phyloP scores from a whole-genome alignment of 202 grass and related monocot species.

The Eragrostis tef region DNA sequence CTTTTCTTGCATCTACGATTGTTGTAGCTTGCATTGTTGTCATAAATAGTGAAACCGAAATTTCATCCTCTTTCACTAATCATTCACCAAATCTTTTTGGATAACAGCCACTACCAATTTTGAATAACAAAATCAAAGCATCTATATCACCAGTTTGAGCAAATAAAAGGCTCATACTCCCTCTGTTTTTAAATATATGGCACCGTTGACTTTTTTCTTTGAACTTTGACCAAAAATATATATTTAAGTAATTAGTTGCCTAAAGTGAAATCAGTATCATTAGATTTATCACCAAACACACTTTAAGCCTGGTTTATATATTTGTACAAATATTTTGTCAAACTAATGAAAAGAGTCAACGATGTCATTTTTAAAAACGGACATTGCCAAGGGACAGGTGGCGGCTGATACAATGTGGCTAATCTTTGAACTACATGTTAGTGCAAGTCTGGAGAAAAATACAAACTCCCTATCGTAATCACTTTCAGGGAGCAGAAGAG shows the following conservation, averaged over 20 bases:
- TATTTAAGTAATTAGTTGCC: too few species aligned
- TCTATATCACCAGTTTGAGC: not conserved
- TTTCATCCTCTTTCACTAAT: not conserved
- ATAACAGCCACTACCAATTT: not conserved
- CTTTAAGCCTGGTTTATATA: too few species aligned
- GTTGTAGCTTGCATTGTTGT: conserved; percentile 11
- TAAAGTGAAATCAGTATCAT: too few species aligned
- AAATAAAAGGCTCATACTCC: not conserved
- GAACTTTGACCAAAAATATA: too few species aligned
- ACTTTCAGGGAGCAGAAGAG: not conserved
- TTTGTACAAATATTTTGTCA: too few species aligned
- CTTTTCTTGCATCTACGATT: conserved; percentile 36
- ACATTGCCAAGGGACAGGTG: not conserved
- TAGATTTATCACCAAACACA: too few species aligned
- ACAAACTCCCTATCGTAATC: not conserved
- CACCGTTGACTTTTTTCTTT: too few species aligned
- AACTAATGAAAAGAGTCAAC: too few species aligned
- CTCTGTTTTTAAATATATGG: too few species aligned
- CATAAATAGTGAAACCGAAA: conserved; percentile 33
- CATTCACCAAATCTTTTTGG: not conserved
- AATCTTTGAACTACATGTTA: not conserved
- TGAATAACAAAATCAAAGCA: not conserved
- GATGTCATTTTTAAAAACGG: too few species aligned
- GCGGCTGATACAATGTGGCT: not conserved
- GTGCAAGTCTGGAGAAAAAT: not conserved